Base-by-base conservation (phyloP, 83 land plant species). In the Thuja plicata region DNA sequence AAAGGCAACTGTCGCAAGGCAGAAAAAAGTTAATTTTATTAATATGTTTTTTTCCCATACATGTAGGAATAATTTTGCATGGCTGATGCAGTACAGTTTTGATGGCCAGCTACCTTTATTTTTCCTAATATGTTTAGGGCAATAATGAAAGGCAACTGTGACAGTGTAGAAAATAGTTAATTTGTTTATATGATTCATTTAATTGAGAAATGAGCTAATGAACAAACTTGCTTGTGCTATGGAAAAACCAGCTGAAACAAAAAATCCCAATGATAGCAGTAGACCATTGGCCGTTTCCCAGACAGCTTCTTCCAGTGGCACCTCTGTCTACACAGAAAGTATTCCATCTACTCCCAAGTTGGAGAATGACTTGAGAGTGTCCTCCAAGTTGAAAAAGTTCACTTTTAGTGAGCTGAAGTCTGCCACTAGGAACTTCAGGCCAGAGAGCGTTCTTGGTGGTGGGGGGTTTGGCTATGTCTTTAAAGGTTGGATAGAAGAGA, bases 401-500 rank as follows among this genome's bases (percentile, higher is more conserved):
- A 87, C 91, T 35, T 95, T 91, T 82, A 91, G 90, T 92, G 96
- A 95, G 46, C 92, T 95, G 54, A 95, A 94, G 41, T 79, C 77
- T 86, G 97, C 97, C 5, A 95, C 97, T 41, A 95, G 95, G 17
- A 95, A 95, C 79, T 95, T 95, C 91, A 89, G 96, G 62, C 96
- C 96, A 13, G 95, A 95, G 62, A 95, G 95, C 55, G 92, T 95
- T 89, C 95, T 95, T 45, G 96, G 96, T 35, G 96, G 93, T 79
- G 96, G 96, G 35, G 96, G 96, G 13, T 95, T 95, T 76, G 96
- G 95, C 11, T 95, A 89, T 89, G 96, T 95, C 13, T 95, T 95
- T 89, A 95, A 95, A 84, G 96, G 96, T 38, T 95, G 96, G 96
- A 95, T 95, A 40, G 94, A 95, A 89, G 96, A 94, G 85, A 95